Base-by-base conservation (phyloP, 805 yeast species). In the Yamadazyma endophytica region DNA sequence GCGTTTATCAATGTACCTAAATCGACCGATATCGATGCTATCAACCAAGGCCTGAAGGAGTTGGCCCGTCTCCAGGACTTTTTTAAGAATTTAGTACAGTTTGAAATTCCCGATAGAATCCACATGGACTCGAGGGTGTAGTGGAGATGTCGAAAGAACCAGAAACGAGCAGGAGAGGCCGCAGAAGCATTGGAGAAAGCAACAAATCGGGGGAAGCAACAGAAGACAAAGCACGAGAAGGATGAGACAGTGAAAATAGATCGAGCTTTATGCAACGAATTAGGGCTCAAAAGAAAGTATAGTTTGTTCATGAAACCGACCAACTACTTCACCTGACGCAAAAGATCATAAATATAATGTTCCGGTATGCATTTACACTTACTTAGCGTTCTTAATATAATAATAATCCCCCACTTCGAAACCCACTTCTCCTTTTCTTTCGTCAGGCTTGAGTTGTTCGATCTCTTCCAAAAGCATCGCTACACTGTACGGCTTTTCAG, bases 101-200 rank as follows among this genome's bases (percentile, higher is more conserved):
- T 89, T 28, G 75, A 66, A 13, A 73, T 83, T 19, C 95, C 95
- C 4, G 92, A 85, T 48, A 68, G 96, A 40, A 76, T 75, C 50
- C 64, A 70, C 16, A 85, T 88, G 87, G 96, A 88, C 52, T 76
- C 89, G 1, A 70, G 95, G 43, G 68, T 82, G 18, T n/a, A n/a
- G n/a, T n/a, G n/a, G n/a, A n/a, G n/a, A n/a, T n/a, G n/a, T n/a
- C n/a, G n/a, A n/a, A n/a, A n/a, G n/a, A n/a, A n/a, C n/a, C n/a
- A n/a, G n/a, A n/a, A n/a, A n/a, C n/a, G n/a, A n/a, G n/a, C n/a
- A n/a, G n/a, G n/a, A n/a, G n/a, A n/a, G n/a, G n/a, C n/a, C n/a
- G n/a, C n/a, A n/a, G n/a, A n/a, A n/a, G n/a, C n/a, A n/a, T n/a
- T n/a, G n/a, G n/a, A n/a, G n/a, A n/a, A n/a, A n/a, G n/a, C n/a